A percentile compares a stretch with the other conserved stretches of the same genome.
Conservation (phyloP, 495 filamentous ascomycete species). For the Penicillium argentinense region DNA sequence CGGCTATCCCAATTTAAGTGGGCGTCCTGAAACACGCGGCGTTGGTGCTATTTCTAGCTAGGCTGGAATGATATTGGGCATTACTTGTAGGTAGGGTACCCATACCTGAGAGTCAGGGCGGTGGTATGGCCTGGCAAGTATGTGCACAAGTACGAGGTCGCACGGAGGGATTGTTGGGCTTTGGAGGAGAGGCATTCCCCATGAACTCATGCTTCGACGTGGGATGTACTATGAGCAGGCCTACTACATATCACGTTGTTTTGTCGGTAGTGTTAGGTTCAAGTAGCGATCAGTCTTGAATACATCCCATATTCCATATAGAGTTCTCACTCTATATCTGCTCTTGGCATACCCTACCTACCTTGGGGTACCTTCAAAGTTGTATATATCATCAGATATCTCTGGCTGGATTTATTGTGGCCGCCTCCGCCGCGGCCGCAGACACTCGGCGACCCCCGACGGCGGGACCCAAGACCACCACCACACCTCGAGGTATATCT, state of each 20-base stretch:
- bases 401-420: too few relatives aligned
- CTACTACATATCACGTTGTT: too few relatives aligned
- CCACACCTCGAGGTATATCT: too few relatives aligned
- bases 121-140: not conserved
- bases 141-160: not conserved
- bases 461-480: conserved; percentile 16
- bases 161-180: not conserved
- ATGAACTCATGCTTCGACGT: not conserved
- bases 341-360: too few relatives aligned
- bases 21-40: conserved; percentile 22
- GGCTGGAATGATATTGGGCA: not conserved
- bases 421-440: conserved; percentile 12
- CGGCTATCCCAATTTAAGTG: conserved; percentile 27
- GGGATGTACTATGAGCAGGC: not conserved
- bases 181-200: too few relatives aligned
- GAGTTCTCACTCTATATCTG: too few relatives aligned
- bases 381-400: not conserved
- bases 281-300: too few relatives aligned
- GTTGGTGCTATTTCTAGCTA: conserved; percentile 16
- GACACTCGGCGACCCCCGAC: conserved; percentile 35
- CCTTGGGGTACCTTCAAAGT: too few relatives aligned
- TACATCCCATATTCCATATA: too few relatives aligned
- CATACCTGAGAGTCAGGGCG: not conserved
- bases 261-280: too few relatives aligned
- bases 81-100: too few relatives aligned